phyloP scores from a whole-genome alignment of 306 rosid genomes.

The Trifolium fragiferum region DNA sequence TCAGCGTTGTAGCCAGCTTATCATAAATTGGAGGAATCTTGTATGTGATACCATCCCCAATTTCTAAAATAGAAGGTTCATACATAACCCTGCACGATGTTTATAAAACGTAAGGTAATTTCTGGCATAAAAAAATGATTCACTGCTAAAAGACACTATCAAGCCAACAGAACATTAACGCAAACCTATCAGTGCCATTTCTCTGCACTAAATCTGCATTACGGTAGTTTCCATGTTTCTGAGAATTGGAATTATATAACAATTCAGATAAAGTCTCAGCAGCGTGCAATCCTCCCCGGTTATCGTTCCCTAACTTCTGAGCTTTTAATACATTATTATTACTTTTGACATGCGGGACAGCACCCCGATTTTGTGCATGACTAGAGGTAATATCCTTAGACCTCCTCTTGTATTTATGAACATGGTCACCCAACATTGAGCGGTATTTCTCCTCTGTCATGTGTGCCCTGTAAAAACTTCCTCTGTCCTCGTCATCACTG shows the following conservation, averaged over 20 bases:
- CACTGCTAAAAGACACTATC: conserved; percentile 38
- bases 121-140: conserved; percentile 4
- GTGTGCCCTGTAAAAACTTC: conserved; percentile 53
- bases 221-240: conserved; percentile 58
- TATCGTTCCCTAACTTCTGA: conserved; percentile 66
- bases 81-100: conserved; percentile 66
- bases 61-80: conserved; percentile 79
- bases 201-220: conserved; percentile 54
- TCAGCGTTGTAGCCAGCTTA: conserved; percentile 64
- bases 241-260: conserved; percentile 62
- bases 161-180: conserved; percentile 45
- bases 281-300: conserved; percentile 61
- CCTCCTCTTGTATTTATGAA: conserved; percentile 88
- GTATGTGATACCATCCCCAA: conserved; percentile 85
- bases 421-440: conserved; percentile 94
- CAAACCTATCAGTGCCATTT: conserved; percentile 65
- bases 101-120: conserved; percentile 28
- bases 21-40: conserved; percentile 91
- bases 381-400: conserved; percentile 65
- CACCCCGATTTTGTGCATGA: conserved; percentile 61
- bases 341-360: conserved; percentile 53
- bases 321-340: conserved; percentile 56
- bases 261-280: conserved; percentile 67
- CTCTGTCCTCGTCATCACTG: conserved; percentile 75
- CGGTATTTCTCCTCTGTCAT: conserved; percentile 84